Conservation (phyloP, 768 basidiomycete genomes). For the Rossbeevera mucosa region DNA sequence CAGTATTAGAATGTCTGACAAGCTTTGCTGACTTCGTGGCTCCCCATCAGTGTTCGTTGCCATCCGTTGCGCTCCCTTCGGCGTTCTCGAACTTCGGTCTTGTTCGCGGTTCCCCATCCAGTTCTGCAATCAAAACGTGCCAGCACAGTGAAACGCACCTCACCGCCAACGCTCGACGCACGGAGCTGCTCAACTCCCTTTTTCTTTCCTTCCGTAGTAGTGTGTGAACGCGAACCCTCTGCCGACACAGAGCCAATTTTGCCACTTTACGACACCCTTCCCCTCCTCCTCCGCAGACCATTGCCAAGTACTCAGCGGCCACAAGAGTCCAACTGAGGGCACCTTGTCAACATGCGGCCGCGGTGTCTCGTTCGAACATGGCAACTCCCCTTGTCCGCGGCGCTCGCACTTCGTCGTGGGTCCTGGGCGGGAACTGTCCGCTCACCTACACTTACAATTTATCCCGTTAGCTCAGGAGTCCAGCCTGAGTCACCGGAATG, state of each 20-base stretch:
- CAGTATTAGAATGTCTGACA: too few species aligned
- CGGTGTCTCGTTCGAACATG: conserved; percentile 7
- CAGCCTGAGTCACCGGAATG: conserved; percentile 3
- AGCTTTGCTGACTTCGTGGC: conserved; percentile 1
- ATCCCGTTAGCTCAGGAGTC: conserved; percentile 1
- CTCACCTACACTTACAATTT: background rate
- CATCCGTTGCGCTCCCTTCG: conserved; percentile 14
- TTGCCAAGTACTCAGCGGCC: background rate
- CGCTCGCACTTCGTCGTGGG: conserved; percentile 1
- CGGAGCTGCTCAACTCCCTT: conserved; percentile 7
- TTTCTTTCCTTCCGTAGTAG: background rate
- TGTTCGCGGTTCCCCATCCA: conserved; percentile 4
- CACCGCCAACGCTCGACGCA: background rate
- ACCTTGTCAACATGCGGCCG: conserved; percentile 16
- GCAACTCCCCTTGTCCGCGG: conserved; percentile 15
- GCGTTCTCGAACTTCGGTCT: conserved; percentile 11
- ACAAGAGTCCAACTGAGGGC: background rate
- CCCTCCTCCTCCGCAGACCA: conserved; percentile 1
- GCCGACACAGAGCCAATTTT: background rate
- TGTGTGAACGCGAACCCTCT: conserved; percentile 12
- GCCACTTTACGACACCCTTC: conserved; percentile 9
- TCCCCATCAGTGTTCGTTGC: conserved; percentile 19
- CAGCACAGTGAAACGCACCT: conserved; percentile 7
- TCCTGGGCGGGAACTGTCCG: background rate
- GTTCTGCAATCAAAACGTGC: conserved; percentile 18